Percentiles rank a stretch among this genome's conserved stretches.
Conservation (phyloP, 345 rosid species). For the Aegle marmelos region DNA sequence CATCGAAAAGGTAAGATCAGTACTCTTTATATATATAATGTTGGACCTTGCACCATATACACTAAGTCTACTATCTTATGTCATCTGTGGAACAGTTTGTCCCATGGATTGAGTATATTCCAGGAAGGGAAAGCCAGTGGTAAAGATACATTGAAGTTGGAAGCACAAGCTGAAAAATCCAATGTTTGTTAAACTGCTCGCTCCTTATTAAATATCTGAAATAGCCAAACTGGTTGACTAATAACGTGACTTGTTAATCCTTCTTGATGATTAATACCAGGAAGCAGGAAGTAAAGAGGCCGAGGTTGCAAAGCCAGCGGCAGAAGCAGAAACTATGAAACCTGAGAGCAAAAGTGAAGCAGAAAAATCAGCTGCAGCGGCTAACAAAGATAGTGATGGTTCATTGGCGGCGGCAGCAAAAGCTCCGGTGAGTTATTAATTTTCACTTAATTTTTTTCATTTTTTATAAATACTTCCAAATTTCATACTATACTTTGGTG, state of each 20-base stretch:
- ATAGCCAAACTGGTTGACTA: background rate
- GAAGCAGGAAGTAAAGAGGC: conserved; percentile 28
- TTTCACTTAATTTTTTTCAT: background rate
- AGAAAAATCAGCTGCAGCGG: conserved; percentile 33
- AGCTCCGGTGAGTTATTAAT: conserved; percentile 39
- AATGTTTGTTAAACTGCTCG: conserved; percentile 30
- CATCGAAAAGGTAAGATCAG: conserved; percentile 61
- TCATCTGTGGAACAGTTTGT: conserved; percentile 49
- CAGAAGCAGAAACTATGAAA: conserved; percentile 31
- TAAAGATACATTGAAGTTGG: conserved; percentile 48
- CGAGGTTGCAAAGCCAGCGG: conserved; percentile 33
- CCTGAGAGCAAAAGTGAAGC: conserved; percentile 44
- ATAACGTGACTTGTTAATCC: background rate
- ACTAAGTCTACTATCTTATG: conserved; percentile 7
- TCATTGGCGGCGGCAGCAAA: conserved; percentile 33
- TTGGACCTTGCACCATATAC: background rate
- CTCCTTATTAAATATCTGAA: background rate
- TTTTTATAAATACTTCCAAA: background rate
- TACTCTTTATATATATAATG: background rate
- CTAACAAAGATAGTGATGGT: conserved; percentile 39
- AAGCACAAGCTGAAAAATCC: conserved; percentile 40
- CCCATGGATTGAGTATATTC: conserved; percentile 82
- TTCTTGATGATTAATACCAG: conserved; percentile 30
- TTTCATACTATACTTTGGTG: background rate
- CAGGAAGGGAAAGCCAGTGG: conserved; percentile 58